Percentiles rank a stretch among this genome's conserved stretches.
Evolutionary conservation across 148 eudicot genomes (phyloP).

Genomic region (Fagopyrum tataricum): DNA sequence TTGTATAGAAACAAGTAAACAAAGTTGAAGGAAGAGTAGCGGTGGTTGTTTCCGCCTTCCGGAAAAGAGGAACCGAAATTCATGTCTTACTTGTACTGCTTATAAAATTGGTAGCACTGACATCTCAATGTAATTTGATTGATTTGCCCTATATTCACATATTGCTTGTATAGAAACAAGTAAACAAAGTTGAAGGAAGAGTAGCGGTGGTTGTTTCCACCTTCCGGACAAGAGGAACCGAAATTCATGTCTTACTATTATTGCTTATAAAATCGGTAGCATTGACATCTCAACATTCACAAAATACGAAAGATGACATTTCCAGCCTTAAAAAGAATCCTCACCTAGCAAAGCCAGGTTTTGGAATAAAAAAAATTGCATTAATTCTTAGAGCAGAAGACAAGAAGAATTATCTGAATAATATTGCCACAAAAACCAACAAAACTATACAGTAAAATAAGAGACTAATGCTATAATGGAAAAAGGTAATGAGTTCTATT

Average conservation of each 20-base stretch:
- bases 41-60: no score
- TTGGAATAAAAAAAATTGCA: not conserved
- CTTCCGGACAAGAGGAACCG: no score
- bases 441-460: not conserved
- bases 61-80: no score
- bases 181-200: not conserved
- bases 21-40: conserved; percentile 1
- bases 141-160: not conserved
- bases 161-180: not conserved
- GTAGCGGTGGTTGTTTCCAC: no score
- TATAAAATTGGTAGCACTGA: not conserved
- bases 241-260: not conserved
- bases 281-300: not conserved
- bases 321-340: not conserved
- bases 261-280: not conserved
- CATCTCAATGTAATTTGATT: not conserved
- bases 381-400: not conserved
- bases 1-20: not conserved
- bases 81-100: not conserved
- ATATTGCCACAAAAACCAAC: not conserved
- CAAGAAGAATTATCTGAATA: not conserved
- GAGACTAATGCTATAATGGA: not conserved
- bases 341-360: not conserved
- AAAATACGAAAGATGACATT: not conserved
- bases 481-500: not conserved